A percentile compares a stretch with the other conserved stretches of the same genome.
These are phyloP conservation scores for Daphne laureola DNA, from an alignment of 441 rosid species.

Conservation along the genomic window DNA sequence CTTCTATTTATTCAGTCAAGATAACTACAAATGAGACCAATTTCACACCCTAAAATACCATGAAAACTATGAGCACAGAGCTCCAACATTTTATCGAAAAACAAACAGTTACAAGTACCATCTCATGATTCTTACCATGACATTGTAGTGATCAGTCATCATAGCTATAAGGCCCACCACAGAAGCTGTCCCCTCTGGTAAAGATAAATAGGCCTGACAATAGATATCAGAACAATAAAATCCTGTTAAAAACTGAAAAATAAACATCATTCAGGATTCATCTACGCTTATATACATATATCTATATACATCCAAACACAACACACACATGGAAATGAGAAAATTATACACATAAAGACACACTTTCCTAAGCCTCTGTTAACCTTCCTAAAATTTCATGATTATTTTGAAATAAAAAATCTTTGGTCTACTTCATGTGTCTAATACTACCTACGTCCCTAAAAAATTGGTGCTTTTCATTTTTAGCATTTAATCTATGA, in stretches of 20 bases:
- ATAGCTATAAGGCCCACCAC: slow-evolving; percentile 92
- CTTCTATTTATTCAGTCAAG: neutral
- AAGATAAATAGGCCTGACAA: slow-evolving; percentile 86
- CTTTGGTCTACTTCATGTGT: too few species aligned
- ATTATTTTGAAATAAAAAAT: too few species aligned
- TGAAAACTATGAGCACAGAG: neutral
- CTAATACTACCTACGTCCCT: too few species aligned
- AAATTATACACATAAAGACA: too few species aligned
- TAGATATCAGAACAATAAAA: slow-evolving; percentile 12
- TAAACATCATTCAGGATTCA: slow-evolving; percentile 8
- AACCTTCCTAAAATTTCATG: too few species aligned
- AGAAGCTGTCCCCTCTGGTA: slow-evolving; percentile 92
- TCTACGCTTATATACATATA: neutral
- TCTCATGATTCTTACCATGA: slow-evolving; percentile 46
- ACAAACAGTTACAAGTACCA: neutral
- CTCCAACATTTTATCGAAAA: neutral
- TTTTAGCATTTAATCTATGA: too few species aligned
- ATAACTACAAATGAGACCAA: too few species aligned
- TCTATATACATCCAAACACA: too few species aligned
- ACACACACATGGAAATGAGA: too few species aligned
- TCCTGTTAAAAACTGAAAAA: neutral
- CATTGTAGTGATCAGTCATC: slow-evolving; percentile 95
- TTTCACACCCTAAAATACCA: neutral
- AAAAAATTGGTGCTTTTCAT: too few species aligned
- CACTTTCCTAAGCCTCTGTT: too few species aligned